These are phyloP conservation scores for Candida anglica DNA, from an alignment of 805 yeast genomes.

Conservation along the genomic window DNA sequence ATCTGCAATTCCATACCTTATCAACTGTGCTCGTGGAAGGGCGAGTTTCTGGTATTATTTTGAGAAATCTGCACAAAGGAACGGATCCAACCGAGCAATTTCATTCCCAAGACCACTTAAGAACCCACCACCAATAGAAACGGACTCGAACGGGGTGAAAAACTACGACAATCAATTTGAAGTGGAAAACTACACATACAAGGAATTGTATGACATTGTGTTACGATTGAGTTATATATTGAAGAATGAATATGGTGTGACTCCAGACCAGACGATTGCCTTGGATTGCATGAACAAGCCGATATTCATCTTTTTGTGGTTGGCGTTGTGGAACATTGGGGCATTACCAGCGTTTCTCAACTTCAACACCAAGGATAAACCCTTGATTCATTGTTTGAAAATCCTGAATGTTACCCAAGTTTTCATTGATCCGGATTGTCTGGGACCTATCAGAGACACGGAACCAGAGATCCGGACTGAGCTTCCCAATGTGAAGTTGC, in stretches of 20 bases:
- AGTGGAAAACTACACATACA: constrained; percentile 63
- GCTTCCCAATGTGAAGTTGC: constrained; percentile 35
- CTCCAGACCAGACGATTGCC: constrained; percentile 66
- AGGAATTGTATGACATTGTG: constrained; percentile 62
- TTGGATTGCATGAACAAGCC: constrained; percentile 82
- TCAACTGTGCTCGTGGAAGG: constrained; percentile 29
- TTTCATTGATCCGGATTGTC: constrained; percentile 72
- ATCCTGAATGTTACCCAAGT: constrained; percentile 62
- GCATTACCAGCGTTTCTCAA: constrained; percentile 86
- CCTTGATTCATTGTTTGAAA: constrained; percentile 76
- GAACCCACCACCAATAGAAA: constrained; percentile 20
- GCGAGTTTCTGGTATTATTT: constrained; percentile 70
- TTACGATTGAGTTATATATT: constrained; percentile 65
- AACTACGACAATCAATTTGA: constrained; percentile 52
- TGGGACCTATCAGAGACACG: constrained; percentile 47
- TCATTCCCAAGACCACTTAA: constrained; percentile 51
- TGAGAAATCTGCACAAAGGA: constrained; percentile 47
- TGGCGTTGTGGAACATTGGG: constrained; percentile 87
- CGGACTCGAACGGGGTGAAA: constrained; percentile 31
- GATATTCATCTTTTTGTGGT: constrained; percentile 73
- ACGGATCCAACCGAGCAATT: constrained; percentile 57
- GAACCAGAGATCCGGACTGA: constrained; percentile 34
- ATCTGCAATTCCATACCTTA: constrained; percentile 39
- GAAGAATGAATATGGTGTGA: constrained; percentile 57
- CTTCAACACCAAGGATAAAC: constrained; percentile 68